Conservation (phyloP, 2,329 filamentous ascomycete species). For the Claviceps purpurea region DNA sequence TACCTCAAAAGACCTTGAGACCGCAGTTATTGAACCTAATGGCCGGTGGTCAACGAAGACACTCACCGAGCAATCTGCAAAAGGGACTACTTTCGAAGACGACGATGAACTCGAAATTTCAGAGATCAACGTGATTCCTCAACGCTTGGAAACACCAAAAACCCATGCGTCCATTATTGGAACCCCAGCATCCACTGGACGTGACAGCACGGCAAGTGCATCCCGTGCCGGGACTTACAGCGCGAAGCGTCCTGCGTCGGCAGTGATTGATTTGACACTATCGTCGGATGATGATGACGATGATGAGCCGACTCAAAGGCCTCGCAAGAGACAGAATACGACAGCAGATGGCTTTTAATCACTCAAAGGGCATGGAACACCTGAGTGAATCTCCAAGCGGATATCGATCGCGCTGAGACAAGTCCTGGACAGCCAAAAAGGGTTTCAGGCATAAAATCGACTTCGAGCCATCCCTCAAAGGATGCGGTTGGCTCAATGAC, state of each 20-base stretch:
- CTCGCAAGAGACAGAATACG: conserved; percentile 33
- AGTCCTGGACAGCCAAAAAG: background rate
- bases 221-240: conserved; percentile 23
- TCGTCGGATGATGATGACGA: conserved; percentile 45
- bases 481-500: background rate
- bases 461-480: background rate
- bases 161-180: conserved; percentile 20
- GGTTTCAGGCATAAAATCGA: background rate
- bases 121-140: conserved; percentile 25
- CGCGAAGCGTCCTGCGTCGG: conserved; percentile 34
- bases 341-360: conserved; percentile 13
- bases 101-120: conserved; percentile 40
- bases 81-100: conserved; percentile 19
- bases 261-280: conserved; percentile 47
- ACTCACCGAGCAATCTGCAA: conserved; percentile 14
- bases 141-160: conserved; percentile 24
- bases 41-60: conserved; percentile 54
- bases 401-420: conserved; percentile 6
- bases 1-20: conserved; percentile 59
- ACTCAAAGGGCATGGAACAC: conserved; percentile 8
- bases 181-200: conserved; percentile 24
- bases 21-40: conserved; percentile 81
- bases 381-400: conserved; percentile 12
- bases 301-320: conserved; percentile 31
- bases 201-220: conserved; percentile 22